Percentiles rank a stretch among this genome's conserved stretches.
Evolutionary conservation across 2,329 filamentous ascomycete genomes (phyloP).

Genomic region (Colletotrichum coccodes): DNA sequence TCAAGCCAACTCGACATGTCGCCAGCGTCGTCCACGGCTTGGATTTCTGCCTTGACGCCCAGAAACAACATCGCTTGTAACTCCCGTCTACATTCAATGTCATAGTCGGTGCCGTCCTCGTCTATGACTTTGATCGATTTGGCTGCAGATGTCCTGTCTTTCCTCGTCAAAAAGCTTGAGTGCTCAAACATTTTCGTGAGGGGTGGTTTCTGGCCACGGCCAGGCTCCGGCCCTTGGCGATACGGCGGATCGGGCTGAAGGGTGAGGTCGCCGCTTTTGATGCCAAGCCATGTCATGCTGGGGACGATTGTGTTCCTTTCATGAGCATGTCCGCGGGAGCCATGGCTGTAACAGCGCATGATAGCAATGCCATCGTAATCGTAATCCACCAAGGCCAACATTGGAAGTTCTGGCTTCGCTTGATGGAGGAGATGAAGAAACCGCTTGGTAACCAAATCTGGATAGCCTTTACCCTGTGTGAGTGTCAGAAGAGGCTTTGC

Average conservation of each 20-base stretch:
- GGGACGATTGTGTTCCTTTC: slow-evolving; percentile 63
- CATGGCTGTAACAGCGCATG: slow-evolving; percentile 77
- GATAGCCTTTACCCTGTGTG: slow-evolving; percentile 80
- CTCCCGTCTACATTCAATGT: slow-evolving; percentile 59
- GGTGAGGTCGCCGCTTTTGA: slow-evolving; percentile 55
- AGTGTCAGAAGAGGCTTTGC: slow-evolving; percentile 7
- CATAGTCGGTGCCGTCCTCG: slow-evolving; percentile 39
- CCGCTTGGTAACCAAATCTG: slow-evolving; percentile 76
- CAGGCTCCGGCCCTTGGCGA: neutral
- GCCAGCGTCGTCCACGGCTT: slow-evolving; percentile 70
- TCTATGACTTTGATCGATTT: slow-evolving; percentile 58
- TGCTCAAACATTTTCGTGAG: neutral
- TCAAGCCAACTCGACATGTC: slow-evolving; percentile 63
- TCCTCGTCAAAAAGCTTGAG: slow-evolving; percentile 51
- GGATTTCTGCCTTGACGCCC: slow-evolving; percentile 81
- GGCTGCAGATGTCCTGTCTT: slow-evolving; percentile 69
- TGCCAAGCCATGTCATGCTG: slow-evolving; percentile 72
- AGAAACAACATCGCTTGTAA: slow-evolving; percentile 80
- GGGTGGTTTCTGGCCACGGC: neutral
- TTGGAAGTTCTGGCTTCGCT: slow-evolving; percentile 60
- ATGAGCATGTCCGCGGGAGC: slow-evolving; percentile 71
- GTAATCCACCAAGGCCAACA: slow-evolving; percentile 76
- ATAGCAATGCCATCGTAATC: slow-evolving; percentile 83
- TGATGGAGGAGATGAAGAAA: slow-evolving; percentile 68
- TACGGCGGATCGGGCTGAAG: neutral